Conservation (phyloP, 805 yeast genomes). For the Pichia sporocuriosa region DNA sequence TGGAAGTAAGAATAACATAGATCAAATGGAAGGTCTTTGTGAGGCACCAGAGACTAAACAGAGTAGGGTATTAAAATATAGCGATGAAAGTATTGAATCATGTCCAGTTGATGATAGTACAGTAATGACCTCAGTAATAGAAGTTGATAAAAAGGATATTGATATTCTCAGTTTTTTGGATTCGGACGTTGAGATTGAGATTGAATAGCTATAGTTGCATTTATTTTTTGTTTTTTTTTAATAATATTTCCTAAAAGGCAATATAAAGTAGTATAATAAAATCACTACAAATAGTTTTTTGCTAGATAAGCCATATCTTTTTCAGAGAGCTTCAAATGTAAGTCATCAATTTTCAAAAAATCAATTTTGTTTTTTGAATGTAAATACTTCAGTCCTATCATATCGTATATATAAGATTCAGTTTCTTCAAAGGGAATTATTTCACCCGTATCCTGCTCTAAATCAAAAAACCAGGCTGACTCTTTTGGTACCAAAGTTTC, state of each 20-base stretch:
- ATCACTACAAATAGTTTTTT: conserved; percentile 35
- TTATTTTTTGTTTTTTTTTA: too few relatives aligned
- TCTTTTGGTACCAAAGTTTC: conserved; percentile 68
- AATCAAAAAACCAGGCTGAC: conserved; percentile 60
- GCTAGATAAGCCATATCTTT: conserved; percentile 41
- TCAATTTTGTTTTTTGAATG: conserved; percentile 38
- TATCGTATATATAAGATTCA: conserved; percentile 43
- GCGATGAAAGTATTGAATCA: background rate
- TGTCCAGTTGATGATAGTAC: background rate
- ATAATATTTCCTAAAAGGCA: too few relatives aligned
- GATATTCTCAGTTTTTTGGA: conserved; percentile 19
- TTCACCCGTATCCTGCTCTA: conserved; percentile 37
- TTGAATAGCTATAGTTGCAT: background rate
- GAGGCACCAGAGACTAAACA: too few relatives aligned
- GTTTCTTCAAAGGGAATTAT: conserved; percentile 44
- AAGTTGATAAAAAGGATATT: background rate
- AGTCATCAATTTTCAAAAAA: conserved; percentile 45
- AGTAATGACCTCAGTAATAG: background rate
- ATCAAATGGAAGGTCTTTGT: background rate
- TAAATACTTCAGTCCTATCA: conserved; percentile 52
- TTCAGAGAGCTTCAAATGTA: conserved; percentile 61
- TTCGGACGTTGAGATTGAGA: conserved; percentile 21
- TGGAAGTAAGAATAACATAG: too few relatives aligned
- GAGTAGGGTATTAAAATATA: too few relatives aligned
- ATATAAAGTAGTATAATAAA: conserved; percentile 13